Conservation (phyloP, 169 alveolate genomes). For the Eimeria acervulina region DNA sequence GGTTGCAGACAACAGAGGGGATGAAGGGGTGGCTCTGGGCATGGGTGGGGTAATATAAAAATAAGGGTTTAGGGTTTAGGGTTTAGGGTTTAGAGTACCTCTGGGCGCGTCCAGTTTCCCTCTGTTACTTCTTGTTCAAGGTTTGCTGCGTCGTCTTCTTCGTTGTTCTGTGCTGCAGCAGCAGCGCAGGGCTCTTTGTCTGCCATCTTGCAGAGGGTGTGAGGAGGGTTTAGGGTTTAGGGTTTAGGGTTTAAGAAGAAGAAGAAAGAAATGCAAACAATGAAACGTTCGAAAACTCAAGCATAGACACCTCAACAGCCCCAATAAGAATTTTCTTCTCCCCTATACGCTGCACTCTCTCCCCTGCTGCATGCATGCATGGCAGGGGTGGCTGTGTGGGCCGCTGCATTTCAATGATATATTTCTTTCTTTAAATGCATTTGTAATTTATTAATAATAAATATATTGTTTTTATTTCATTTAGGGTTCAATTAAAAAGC, state of each 20-base stretch:
- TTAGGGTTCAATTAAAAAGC: not conserved
- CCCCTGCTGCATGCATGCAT: constrained; percentile 18
- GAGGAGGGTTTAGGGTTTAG: not conserved
- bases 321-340: not conserved
- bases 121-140: constrained; percentile 88
- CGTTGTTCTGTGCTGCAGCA: constrained; percentile 77
- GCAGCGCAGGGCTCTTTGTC: constrained; percentile 58
- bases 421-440: not conserved
- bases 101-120: constrained; percentile 89
- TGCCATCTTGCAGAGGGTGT: constrained; percentile 6
- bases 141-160: constrained; percentile 86
- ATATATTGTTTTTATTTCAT: not conserved
- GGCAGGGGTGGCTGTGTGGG: not conserved
- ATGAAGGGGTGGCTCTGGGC: not conserved
- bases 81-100: constrained; percentile 58
- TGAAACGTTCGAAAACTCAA: not conserved
- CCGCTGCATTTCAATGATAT: not conserved
- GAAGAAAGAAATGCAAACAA: not conserved
- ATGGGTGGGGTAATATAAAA: not conserved
- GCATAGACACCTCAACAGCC: not conserved
- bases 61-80: not conserved
- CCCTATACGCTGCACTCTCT: not conserved
- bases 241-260: not conserved
- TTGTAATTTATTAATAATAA: not conserved
- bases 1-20: not conserved